phyloP scores from a whole-genome alignment of 2,329 filamentous ascomycete species.

The Dactylellina leptospora region DNA sequence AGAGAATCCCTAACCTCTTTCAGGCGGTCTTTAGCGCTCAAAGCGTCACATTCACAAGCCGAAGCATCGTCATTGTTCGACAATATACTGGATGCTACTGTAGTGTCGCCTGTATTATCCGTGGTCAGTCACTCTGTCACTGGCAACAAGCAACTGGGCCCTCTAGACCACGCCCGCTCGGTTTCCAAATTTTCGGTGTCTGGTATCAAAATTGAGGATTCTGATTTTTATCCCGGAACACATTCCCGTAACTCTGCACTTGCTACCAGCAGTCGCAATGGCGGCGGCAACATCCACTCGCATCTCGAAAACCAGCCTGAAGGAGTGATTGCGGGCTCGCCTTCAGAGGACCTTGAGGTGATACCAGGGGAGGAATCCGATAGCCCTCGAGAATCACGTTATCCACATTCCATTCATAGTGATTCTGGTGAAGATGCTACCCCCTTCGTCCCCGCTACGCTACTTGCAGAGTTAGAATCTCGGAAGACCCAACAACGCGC shows the following conservation, averaged over 20 bases:
- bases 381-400: constrained; percentile 31
- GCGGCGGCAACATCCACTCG: neutral
- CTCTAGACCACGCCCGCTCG: constrained; percentile 19
- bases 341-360: constrained; percentile 3
- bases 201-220: constrained; percentile 8
- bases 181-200: constrained; percentile 33
- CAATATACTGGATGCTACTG: constrained; percentile 50
- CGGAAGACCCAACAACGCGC: constrained; percentile 88
- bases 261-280: neutral
- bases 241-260: neutral
- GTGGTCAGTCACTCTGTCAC: constrained; percentile 41
- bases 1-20: constrained; percentile 46
- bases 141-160: constrained; percentile 3
- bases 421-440: constrained; percentile 55
- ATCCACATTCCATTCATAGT: constrained; percentile 40
- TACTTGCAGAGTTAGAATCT: constrained; percentile 89
- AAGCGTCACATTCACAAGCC: constrained; percentile 44
- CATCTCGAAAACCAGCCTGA: neutral
- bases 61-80: constrained; percentile 49
- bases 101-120: constrained; percentile 44
- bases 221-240: neutral
- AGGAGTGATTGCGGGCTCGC: constrained; percentile 1
- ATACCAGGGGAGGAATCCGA: constrained; percentile 2
- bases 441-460: constrained; percentile 74
- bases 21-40: constrained; percentile 41